Evolutionary conservation across 208 protist genomes (phyloP).

Genomic region (Novymonas esmeraldas): DNA sequence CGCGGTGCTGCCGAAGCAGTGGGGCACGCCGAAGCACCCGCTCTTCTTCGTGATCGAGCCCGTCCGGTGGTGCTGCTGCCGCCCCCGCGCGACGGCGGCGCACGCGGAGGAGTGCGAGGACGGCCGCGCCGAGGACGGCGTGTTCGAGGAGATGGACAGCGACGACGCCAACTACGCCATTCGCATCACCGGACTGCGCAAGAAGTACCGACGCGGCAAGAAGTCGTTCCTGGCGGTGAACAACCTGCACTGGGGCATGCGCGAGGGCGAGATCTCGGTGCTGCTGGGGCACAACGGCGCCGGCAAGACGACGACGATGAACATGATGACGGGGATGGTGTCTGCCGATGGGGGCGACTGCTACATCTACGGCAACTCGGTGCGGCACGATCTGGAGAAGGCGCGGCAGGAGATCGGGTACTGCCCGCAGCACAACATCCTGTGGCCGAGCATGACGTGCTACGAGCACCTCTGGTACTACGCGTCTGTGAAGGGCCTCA

Average conservation of each 20-base stretch:
- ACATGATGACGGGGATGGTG: too few relatives aligned
- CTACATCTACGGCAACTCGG: slow-evolving; percentile 66
- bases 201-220: slow-evolving; percentile 43
- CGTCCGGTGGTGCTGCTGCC: too few relatives aligned
- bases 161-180: slow-evolving; percentile 31
- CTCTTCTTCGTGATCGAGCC: too few relatives aligned
- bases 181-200: slow-evolving; percentile 34
- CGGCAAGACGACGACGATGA: too few relatives aligned
- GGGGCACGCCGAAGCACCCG: too few relatives aligned
- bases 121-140: slow-evolving; percentile 32
- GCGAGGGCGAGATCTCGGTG: too few relatives aligned
- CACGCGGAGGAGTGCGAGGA: slow-evolving; percentile 34
- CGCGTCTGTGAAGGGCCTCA: slow-evolving; percentile 87
- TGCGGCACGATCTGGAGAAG: slow-evolving; percentile 47
- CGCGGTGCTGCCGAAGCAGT: slow-evolving; percentile 56
- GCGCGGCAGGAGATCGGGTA: slow-evolving; percentile 87
- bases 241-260: too few relatives aligned
- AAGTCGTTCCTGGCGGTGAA: slow-evolving; percentile 55
- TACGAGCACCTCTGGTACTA: slow-evolving; percentile 93
- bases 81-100: too few relatives aligned
- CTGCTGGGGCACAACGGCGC: too few relatives aligned
- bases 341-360: too few relatives aligned
- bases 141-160: slow-evolving; percentile 26
- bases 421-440: slow-evolving; percentile 96
- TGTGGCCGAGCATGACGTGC: slow-evolving; percentile 91